Conservation (phyloP, 495 filamentous ascomycete species). For the Bacidia rubella region DNA sequence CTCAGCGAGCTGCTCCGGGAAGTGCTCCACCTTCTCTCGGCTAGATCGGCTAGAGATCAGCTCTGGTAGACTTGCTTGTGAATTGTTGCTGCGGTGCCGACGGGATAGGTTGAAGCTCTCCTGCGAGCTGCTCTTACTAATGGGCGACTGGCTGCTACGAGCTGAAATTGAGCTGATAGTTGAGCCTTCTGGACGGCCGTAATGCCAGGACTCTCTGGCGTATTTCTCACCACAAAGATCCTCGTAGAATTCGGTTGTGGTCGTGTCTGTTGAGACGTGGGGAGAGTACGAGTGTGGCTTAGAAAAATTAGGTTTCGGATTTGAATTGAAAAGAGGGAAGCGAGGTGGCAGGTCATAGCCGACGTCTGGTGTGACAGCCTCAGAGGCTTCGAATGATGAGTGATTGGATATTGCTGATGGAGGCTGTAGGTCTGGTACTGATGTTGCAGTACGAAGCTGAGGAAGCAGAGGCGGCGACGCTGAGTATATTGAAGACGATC, state of each 20-base stretch:
- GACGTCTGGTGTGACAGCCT: slow-evolving; percentile 25
- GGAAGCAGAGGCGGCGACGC: slow-evolving; percentile 16
- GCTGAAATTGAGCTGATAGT: slow-evolving; percentile 27
- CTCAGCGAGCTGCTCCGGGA: slow-evolving; percentile 8
- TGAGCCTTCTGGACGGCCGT: slow-evolving; percentile 23
- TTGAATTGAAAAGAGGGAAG: background rate
- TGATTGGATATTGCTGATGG: slow-evolving; percentile 23
- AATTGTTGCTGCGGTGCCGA: slow-evolving; percentile 42
- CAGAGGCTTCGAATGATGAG: slow-evolving; percentile 23
- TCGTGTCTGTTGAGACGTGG: slow-evolving; percentile 21
- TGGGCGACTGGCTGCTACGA: slow-evolving; percentile 41
- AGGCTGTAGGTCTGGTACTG: slow-evolving; percentile 28
- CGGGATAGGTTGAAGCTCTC: slow-evolving; percentile 39
- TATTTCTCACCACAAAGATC: slow-evolving; percentile 36
- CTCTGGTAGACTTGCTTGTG: slow-evolving; percentile 43
- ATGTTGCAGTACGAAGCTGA: slow-evolving; percentile 9
- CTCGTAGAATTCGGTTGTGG: slow-evolving; percentile 19
- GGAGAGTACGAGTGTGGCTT: background rate
- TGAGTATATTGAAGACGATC: slow-evolving; percentile 17
- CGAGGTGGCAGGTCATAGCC: slow-evolving; percentile 3
- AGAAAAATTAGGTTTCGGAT: slow-evolving; percentile 4
- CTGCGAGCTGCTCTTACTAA: slow-evolving; percentile 46
- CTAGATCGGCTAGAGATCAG: slow-evolving; percentile 37
- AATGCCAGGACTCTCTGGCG: slow-evolving; percentile 29
- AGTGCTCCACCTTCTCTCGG: slow-evolving; percentile 24